Evolutionary conservation across 2,329 filamentous ascomycete species (phyloP).

Genomic region (Ceratocystis papillata): DNA sequence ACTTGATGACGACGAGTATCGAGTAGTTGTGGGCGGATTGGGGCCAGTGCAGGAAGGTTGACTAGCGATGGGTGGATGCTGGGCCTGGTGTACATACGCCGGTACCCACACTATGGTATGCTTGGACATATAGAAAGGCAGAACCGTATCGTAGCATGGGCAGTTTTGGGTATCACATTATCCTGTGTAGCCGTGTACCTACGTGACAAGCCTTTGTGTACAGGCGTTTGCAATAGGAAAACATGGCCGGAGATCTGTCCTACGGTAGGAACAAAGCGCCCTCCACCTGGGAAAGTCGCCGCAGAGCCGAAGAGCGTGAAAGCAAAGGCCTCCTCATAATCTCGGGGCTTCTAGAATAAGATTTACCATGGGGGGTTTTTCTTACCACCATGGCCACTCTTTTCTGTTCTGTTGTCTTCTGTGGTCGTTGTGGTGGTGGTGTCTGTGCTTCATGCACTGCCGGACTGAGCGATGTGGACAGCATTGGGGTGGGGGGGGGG

Average conservation of each 20-base stretch:
- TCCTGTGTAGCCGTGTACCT: too few species aligned
- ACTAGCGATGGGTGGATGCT: neutral
- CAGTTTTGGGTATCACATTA: too few species aligned
- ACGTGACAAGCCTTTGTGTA: too few species aligned
- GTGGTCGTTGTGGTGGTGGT: neutral
- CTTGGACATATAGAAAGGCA: neutral
- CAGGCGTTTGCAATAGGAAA: too few species aligned
- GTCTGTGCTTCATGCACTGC: conserved; percentile 3
- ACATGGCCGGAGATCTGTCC: too few species aligned
- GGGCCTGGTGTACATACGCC: neutral
- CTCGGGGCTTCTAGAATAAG: neutral
- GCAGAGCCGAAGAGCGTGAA: neutral
- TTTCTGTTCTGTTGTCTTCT: neutral
- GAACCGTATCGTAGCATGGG: too few species aligned
- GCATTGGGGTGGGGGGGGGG: neutral
- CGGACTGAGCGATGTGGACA: conserved; percentile 1
- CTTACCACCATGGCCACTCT: neutral
- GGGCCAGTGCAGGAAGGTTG: too few species aligned
- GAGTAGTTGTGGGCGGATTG: too few species aligned
- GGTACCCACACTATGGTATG: neutral
- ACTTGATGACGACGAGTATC: neutral
- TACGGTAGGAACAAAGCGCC: too few species aligned
- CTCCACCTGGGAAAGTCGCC: neutral
- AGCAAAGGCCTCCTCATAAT: neutral
- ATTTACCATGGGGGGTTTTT: neutral